Evolutionary conservation across 805 yeast genomes (phyloP), one percentile per base, ranked within the genome.

Genomic region (Candida incommunis): DNA sequence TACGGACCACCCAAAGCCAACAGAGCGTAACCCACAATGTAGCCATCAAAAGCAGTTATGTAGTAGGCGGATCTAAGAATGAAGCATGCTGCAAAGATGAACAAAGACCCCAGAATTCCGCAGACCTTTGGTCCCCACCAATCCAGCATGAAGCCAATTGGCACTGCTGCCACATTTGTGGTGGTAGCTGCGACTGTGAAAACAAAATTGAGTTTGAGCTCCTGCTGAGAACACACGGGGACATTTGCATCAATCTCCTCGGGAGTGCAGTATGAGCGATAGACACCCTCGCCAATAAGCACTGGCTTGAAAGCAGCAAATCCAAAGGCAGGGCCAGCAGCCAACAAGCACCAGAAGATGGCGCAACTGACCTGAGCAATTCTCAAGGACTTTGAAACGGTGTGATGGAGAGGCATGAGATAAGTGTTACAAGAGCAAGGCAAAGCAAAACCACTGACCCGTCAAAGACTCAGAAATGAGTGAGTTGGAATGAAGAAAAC

Each of bases 321-420:
- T 3, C 97, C 97, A 69, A 88, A 88, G 13, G 88, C 79, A 1
- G 94, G 86, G 3, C 96, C 97, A 0, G 95, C 96, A 0, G 95
- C 86, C 31, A 85, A 68, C 13, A 88, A 65, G 64, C 96, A 90
- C 95, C 95, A 88, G 0, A 70, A 45, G 16, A 85, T 74, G 23
- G 96, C 88, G 62, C 95, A 83, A 1, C 57, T 42, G 9, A 83
- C 72, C 59, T 86, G 94, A 3, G 37, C 37, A 18, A 31, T 31
- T 16, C 37, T 31, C 5, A 31, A 5, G 37, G 37, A 9, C n/a
- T 31, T 31, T 11, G 37, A 31, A n/a, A 31, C 18, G 7, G 11
- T 7, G 20, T 31, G 37, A n/a, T 31, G 37, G 18, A 31, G 37
- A 5, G 37, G 37, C 37, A 31, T 31, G 9, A 31, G 13, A 31